These are phyloP conservation scores for Strobilomyces confusus DNA, from an alignment of 768 basidiomycete species.

Conservation along the genomic window DNA sequence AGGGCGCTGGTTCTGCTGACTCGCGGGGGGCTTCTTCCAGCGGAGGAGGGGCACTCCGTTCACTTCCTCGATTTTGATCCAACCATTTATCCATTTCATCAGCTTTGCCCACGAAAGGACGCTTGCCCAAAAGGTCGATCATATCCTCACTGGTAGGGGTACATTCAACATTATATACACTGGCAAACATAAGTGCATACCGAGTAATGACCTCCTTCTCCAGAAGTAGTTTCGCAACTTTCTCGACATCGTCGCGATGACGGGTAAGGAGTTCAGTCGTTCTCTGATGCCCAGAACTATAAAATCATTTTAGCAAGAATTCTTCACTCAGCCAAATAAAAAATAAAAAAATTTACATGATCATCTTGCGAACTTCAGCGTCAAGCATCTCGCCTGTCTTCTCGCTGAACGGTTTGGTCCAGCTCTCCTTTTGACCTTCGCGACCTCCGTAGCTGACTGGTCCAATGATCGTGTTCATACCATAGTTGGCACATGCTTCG, in stretches of 20 bases:
- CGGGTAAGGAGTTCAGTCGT: conserved; percentile 78
- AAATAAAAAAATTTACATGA: conserved; percentile 57
- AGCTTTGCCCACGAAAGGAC: conserved; percentile 69
- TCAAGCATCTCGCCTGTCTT: conserved; percentile 95
- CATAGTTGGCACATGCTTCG: conserved; percentile 92
- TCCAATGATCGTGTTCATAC: conserved; percentile 93
- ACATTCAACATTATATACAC: not conserved
- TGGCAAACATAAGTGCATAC: conserved; percentile 38
- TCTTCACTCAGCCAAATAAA: not conserved
- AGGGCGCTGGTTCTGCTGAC: conserved; percentile 42
- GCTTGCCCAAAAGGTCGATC: conserved; percentile 76
- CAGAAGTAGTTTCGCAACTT: conserved; percentile 86
- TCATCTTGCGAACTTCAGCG: conserved; percentile 91
- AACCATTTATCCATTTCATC: conserved; percentile 99
- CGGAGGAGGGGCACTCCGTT: conserved; percentile 63
- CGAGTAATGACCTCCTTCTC: conserved; percentile 95
- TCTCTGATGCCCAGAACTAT: conserved; percentile 72
- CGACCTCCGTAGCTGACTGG: conserved; percentile 96
- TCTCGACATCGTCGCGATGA: conserved; percentile 86
- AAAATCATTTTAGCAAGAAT: conserved; percentile 1
- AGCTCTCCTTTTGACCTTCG: conserved; percentile 76
- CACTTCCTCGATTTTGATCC: conserved; percentile 65
- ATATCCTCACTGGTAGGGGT: conserved; percentile 68
- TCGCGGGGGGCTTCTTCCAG: conserved; percentile 45
- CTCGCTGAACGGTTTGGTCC: conserved; percentile 98